These are phyloP conservation scores for Lotus japonicus DNA, from an alignment of 306 rosid genomes.

Conservation along the genomic window DNA sequence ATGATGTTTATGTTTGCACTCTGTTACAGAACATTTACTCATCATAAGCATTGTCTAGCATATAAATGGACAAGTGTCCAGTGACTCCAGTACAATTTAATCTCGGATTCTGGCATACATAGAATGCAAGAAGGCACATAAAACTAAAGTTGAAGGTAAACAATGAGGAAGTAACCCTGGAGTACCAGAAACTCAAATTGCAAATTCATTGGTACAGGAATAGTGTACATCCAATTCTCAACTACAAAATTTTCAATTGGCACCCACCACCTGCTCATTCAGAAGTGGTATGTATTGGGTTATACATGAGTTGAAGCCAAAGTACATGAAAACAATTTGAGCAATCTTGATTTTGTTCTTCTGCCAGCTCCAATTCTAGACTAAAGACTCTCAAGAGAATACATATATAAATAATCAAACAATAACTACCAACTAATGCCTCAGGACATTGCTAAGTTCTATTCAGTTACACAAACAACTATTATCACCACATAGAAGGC, in stretches of 20 bases:
- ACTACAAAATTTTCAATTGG: slow-evolving; percentile 22
- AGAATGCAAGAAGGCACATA: too few relatives aligned
- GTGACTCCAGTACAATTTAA: too few relatives aligned
- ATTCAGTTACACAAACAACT: neutral
- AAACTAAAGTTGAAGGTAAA: neutral
- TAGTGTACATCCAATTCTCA: slow-evolving; percentile 23
- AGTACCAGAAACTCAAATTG: neutral
- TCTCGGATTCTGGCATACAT: too few relatives aligned
- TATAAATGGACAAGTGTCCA: too few relatives aligned
- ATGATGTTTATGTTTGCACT: too few relatives aligned
- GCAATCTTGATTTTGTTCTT: slow-evolving; percentile 14
- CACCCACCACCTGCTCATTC: neutral
- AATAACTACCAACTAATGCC: neutral
- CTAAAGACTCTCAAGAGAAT: slow-evolving; percentile 1
- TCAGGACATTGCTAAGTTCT: neutral
- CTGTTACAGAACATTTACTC: too few relatives aligned
- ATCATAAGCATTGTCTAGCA: too few relatives aligned
- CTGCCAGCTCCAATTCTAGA: neutral
- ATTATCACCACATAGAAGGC: slow-evolving; percentile 83
- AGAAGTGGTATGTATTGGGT: neutral
- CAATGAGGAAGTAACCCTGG: neutral
- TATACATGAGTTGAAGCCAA: slow-evolving; percentile 13
- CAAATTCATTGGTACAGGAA: neutral
- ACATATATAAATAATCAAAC: slow-evolving; percentile 11
- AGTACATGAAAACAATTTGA: neutral